phyloP scores from a whole-genome alignment of 2,329 filamentous ascomycete species.

The Fusarium brevicatenulatum region DNA sequence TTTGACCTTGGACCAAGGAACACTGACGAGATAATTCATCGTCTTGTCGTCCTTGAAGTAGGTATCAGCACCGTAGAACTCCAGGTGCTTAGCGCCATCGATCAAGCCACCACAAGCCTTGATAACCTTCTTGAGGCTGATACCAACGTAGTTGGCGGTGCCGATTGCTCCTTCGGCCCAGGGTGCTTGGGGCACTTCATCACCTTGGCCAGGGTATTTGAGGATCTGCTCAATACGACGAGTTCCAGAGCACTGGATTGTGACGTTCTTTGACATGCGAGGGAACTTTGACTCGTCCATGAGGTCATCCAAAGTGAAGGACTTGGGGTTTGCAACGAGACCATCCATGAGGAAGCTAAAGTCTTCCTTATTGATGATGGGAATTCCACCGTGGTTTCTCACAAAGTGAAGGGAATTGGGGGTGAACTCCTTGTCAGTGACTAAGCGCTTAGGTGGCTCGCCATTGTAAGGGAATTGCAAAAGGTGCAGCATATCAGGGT shows the following conservation, averaged over 20 bases:
- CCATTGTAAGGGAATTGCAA: slow-evolving; percentile 73
- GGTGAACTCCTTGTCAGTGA: slow-evolving; percentile 66
- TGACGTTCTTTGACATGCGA: slow-evolving; percentile 66
- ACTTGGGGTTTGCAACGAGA: slow-evolving; percentile 67
- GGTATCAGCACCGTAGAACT: slow-evolving; percentile 76
- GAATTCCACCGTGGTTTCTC: slow-evolving; percentile 77
- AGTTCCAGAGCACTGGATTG: slow-evolving; percentile 75
- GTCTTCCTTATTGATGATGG: slow-evolving; percentile 67
- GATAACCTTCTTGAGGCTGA: slow-evolving; percentile 75
- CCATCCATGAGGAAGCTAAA: slow-evolving; percentile 68
- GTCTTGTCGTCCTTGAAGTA: slow-evolving; percentile 75
- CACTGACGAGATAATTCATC: slow-evolving; percentile 74
- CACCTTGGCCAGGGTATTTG: slow-evolving; percentile 73
- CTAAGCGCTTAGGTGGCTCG: slow-evolving; percentile 68
- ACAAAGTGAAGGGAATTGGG: slow-evolving; percentile 70
- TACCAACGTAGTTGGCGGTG: slow-evolving; percentile 70
- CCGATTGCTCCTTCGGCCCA: slow-evolving; percentile 77
- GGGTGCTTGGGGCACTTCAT: slow-evolving; percentile 65
- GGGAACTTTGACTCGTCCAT: slow-evolving; percentile 70
- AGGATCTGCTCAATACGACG: slow-evolving; percentile 75
- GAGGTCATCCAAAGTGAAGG: slow-evolving; percentile 67
- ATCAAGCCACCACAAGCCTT: slow-evolving; percentile 73
- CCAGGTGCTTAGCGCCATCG: slow-evolving; percentile 67
- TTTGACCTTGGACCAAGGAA: slow-evolving; percentile 75
- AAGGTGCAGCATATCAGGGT: slow-evolving; percentile 69